Evolutionary conservation across 2,329 filamentous ascomycete genomes (phyloP), one percentile per base, ranked within the genome.

Genomic region (Hypoxylon sp.): DNA sequence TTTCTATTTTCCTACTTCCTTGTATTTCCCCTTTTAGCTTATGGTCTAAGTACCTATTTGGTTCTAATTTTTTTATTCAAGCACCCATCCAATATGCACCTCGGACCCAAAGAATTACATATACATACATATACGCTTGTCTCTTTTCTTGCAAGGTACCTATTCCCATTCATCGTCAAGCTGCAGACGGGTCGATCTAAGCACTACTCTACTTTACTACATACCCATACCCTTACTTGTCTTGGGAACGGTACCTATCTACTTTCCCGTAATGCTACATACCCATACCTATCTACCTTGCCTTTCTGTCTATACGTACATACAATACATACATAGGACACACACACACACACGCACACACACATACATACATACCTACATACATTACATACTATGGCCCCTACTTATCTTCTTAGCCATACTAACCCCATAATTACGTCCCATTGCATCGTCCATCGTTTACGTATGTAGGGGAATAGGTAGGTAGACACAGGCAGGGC

Each of bases 371-470:
- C 26, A 36, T 43, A 36, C 36, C 21, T 48, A 41, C 48, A 37
- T 57, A 40, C 44, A 49, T 46, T 53, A 29, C 43, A 46, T 56
- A 36, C 30, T 36, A 43, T 47, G 19, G 26, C 45, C 45, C 48
- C 47, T 46, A 50, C 49, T 50, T 36, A 50, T 56, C 58, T 61
- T 60, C 56, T 60, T 62, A 62, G 58, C 61, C 56, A 58, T 55
- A 57, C 60, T 61, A 55, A 56, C 60, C 59, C 63, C 63, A 67
- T 64, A 66, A 59, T 60, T 64, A 53, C 51, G 57, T 64, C 63
- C 49, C 61, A 57, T 53, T 59, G 60, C 60, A 62, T 57, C 60
- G 55, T 55, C 37, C 43, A 51, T 59, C 59, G 55, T 61, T 62
- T 63, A 61, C 56, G 59, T 60, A 63, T 58, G 59, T 60, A 63